Evolutionary conservation across 1,139 yeast genomes (phyloP), one percentile per base, ranked within the genome.

Genomic region (Geotrichum citri-aurantii): DNA sequence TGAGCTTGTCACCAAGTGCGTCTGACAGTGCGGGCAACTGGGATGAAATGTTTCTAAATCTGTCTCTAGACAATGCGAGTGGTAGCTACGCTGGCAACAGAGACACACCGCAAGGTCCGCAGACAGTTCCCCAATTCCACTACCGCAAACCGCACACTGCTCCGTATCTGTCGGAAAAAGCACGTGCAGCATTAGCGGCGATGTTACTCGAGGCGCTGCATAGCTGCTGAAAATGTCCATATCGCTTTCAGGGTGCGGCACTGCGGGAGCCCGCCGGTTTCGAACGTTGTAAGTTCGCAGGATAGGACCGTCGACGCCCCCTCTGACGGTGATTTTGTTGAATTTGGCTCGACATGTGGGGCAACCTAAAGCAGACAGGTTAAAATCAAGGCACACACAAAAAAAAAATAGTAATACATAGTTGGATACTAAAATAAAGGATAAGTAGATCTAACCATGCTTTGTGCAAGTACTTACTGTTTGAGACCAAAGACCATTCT

Each of bases 401-500:
- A 11, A 48, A 48, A 37, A 37, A 5, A 37, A 37, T 37, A 4
- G n/a, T n/a, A n/a, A n/a, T n/a, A n/a, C n/a, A n/a, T n/a, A n/a
- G n/a, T n/a, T n/a, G n/a, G n/a, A n/a, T n/a, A n/a, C n/a, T 4
- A 37, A 14, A 37, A 12, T 14, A 14, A 4, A 14, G n/a, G 42
- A 37, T 14, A n/a, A 48, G 17, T 24, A 24, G 19, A 48, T 17
- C 11, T 12, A 23, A 5, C 10, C 17, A 17, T 24, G n/a, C n/a
- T 17, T 46, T 12, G 17, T 14, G 31, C 3, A 26, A 19, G 42
- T 6, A 65, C 71, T 60, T 61, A 64, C 81, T 76, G 66, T 81
- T 81, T 44, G 84, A 79, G 50, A 79, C 76, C 50, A 72, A 67
- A 14, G 81, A 71, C 86, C 86, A 82, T 54, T 76, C 76, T 37